Percentiles rank a stretch among this genome's conserved stretches.
Evolutionary conservation across 2,329 filamentous ascomycete species (phyloP).

Genomic region (Calonectria multiphialidica): DNA sequence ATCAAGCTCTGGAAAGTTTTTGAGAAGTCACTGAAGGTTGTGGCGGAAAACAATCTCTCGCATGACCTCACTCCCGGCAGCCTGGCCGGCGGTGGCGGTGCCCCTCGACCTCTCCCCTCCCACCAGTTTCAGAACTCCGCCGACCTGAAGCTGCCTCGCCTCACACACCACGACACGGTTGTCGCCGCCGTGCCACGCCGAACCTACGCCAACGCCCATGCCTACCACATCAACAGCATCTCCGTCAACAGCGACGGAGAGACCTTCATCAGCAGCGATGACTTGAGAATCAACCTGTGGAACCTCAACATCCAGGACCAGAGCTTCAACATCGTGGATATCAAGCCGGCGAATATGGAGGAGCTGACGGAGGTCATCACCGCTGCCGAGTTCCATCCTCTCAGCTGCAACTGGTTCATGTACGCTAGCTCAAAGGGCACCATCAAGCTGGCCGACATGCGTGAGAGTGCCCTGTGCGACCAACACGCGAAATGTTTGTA

Average conservation of each 20-base stretch:
- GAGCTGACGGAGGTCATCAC: constrained; percentile 99
- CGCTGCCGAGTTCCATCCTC: constrained; percentile 95
- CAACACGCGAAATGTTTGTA: constrained; percentile 89
- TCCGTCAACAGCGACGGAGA: constrained; percentile 99
- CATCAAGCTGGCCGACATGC: constrained; percentile 99
- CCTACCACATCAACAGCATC: constrained; percentile 99
- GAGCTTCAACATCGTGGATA: constrained; percentile 99
- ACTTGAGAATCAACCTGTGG: constrained; percentile 98
- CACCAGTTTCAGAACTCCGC: constrained; percentile 83
- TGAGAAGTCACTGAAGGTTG: constrained; percentile 98
- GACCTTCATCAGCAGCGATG: constrained; percentile 99
- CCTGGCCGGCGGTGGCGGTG: constrained; percentile 81
- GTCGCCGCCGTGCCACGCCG: constrained; percentile 95
- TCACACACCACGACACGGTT: constrained; percentile 98
- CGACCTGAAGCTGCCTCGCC: constrained; percentile 91
- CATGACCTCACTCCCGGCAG: constrained; percentile 88
- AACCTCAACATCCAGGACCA: constrained; percentile 99
- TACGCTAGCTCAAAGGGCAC: constrained; percentile 99
- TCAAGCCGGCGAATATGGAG: constrained; percentile 99
- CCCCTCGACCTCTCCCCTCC: constrained; percentile 75
- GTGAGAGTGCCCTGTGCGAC: constrained; percentile 95
- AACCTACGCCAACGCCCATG: constrained; percentile 98
- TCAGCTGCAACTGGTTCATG: constrained; percentile 99
- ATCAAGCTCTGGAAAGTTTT: constrained; percentile 99
- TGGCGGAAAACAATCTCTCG: constrained; percentile 98